Percentiles rank a stretch among this genome's conserved stretches.
Conservation (phyloP, 768 basidiomycete genomes). For the Inosperma sp. region DNA sequence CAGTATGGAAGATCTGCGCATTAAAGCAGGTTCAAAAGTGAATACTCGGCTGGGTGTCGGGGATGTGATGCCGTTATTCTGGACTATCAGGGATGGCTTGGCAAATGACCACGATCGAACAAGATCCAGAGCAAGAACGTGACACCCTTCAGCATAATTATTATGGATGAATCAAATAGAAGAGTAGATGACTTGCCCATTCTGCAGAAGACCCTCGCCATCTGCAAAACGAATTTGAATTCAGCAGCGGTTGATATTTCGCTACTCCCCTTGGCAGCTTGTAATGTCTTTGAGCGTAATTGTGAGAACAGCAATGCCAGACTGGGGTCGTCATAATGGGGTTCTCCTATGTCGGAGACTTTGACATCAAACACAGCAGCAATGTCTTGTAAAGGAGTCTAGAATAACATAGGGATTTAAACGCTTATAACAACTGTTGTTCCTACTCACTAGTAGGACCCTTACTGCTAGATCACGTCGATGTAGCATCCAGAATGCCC, state of each 20-base stretch:
- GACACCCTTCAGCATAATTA: conserved; percentile 62
- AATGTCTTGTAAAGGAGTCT: conserved; percentile 78
- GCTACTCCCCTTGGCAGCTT: conserved; percentile 88
- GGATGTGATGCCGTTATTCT: conserved; percentile 7
- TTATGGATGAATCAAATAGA: not conserved
- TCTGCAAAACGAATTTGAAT: conserved; percentile 94
- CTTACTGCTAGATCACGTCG: conserved; percentile 86
- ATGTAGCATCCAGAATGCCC: conserved; percentile 95
- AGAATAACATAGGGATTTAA: not conserved
- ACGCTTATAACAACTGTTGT: not conserved
- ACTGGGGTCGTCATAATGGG: conserved; percentile 92
- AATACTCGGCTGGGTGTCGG: conserved; percentile 32
- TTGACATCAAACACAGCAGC: conserved; percentile 51
- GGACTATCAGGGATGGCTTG: conserved; percentile 49
- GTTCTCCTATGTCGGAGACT: conserved; percentile 68
- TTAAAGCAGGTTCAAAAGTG: conserved; percentile 45
- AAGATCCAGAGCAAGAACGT: conserved; percentile 85
- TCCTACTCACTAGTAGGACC: conserved; percentile 68
- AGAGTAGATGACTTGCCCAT: conserved; percentile 66
- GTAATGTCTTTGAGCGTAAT: conserved; percentile 83
- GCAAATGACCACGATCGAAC: conserved; percentile 91
- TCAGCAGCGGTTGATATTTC: conserved; percentile 85
- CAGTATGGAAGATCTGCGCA: conserved; percentile 68
- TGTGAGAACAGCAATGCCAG: conserved; percentile 88
- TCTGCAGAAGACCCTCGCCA: conserved; percentile 86